Evolutionary conservation across 2,329 filamentous ascomycete genomes (phyloP).

Genomic region (Hypoxylon sp.): DNA sequence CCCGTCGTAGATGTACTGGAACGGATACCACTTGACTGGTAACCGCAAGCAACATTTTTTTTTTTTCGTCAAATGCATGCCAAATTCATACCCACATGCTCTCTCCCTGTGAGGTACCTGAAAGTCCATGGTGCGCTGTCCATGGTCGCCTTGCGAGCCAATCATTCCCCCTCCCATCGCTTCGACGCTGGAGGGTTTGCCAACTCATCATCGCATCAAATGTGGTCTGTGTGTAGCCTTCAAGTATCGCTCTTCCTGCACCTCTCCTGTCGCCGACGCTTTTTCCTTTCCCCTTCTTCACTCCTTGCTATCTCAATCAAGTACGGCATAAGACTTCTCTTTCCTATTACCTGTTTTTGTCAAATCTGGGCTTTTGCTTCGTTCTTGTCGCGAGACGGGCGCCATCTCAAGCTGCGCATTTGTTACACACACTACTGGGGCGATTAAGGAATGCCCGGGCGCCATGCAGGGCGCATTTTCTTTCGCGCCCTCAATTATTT

Average conservation of each 20-base stretch:
- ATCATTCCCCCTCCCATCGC: slow-evolving; percentile 51
- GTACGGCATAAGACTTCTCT: slow-evolving; percentile 27
- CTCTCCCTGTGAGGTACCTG: slow-evolving; percentile 47
- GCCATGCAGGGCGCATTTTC: slow-evolving; percentile 35
- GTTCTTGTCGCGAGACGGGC: slow-evolving; percentile 40
- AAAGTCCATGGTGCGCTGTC: slow-evolving; percentile 51
- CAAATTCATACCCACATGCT: slow-evolving; percentile 42
- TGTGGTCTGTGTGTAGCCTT: slow-evolving; percentile 55
- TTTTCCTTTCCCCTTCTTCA: slow-evolving; percentile 44
- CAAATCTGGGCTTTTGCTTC: slow-evolving; percentile 16
- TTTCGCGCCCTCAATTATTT: slow-evolving; percentile 25
- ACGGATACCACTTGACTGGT: slow-evolving; percentile 40
- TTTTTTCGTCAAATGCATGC: slow-evolving; percentile 36
- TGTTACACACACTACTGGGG: slow-evolving; percentile 29
- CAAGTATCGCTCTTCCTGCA: slow-evolving; percentile 51
- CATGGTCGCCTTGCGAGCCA: slow-evolving; percentile 47
- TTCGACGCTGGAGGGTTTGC: slow-evolving; percentile 54
- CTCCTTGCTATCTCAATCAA: slow-evolving; percentile 31
- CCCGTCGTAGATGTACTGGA: slow-evolving; percentile 25
- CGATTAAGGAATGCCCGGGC: slow-evolving; percentile 27
- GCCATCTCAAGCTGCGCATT: slow-evolving; percentile 25
- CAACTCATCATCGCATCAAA: slow-evolving; percentile 57
- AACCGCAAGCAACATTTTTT: slow-evolving; percentile 37
- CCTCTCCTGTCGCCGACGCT: slow-evolving; percentile 46
- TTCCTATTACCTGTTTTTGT: slow-evolving; percentile 18